Percentiles rank a stretch among this genome's conserved stretches.
Evolutionary conservation across 1,284 basidiomycete genomes (phyloP).

Genomic region (Microbotryum intermedium): DNA sequence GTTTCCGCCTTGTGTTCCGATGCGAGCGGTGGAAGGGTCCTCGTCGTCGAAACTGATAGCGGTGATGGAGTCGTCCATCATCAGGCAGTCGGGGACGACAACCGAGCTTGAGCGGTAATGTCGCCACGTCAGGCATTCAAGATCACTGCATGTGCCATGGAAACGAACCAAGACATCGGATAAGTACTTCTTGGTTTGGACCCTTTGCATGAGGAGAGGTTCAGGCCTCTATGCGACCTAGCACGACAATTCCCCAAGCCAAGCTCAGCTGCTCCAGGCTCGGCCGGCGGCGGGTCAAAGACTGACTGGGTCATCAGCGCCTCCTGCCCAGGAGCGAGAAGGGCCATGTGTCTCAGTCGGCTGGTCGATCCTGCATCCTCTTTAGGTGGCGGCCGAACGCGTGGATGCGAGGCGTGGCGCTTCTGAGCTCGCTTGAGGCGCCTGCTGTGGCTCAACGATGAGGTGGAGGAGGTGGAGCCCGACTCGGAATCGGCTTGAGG

Average conservation of each 20-base stretch:
- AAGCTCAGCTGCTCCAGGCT: not conserved
- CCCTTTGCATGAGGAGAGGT: no score
- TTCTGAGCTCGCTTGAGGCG: not conserved
- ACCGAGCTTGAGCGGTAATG: not conserved
- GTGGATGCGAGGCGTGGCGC: not conserved
- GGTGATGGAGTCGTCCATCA: conserved; percentile 20
- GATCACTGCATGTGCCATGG: conserved; percentile 3
- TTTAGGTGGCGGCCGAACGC: not conserved
- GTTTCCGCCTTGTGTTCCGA: conserved; percentile 13
- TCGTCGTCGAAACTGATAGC: conserved; percentile 18
- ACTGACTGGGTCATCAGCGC: no score
- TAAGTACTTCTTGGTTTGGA: not conserved
- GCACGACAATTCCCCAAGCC: not conserved
- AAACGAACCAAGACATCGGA: not conserved
- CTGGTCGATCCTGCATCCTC: not conserved
- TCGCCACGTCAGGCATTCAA: not conserved
- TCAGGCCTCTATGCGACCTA: no score
- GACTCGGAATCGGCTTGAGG: not conserved
- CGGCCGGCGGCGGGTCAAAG: no score
- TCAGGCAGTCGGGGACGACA: conserved; percentile 21
- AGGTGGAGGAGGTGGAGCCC: not conserved
- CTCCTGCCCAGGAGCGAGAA: no score
- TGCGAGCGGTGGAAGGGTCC: not conserved
- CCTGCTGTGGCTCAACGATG: not conserved
- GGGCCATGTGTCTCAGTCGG: no score